phyloP scores from a whole-genome alignment of 129 eudicot genomes.

The Mikania micrantha region DNA sequence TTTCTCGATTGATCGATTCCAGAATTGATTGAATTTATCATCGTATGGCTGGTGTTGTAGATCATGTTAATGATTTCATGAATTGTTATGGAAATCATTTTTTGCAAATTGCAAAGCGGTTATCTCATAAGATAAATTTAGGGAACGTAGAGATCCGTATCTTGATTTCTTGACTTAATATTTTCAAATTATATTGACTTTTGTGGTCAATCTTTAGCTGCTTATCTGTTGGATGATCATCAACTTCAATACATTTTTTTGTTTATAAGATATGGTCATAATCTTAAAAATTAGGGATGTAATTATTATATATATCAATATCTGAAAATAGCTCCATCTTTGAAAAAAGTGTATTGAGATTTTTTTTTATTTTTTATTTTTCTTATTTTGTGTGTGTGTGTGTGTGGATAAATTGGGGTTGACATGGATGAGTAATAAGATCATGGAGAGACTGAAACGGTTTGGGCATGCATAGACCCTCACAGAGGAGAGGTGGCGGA shows the following conservation, averaged over 20 bases:
- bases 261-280: background rate
- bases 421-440: no score
- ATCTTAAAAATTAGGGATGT: background rate
- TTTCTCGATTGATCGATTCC: background rate
- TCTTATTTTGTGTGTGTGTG: no score
- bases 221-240: background rate
- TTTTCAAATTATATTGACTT: background rate
- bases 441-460: no score
- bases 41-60: background rate
- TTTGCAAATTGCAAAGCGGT: background rate
- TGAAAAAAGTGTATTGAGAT: background rate
- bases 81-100: background rate
- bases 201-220: conserved; percentile 17
- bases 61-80: background rate
- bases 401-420: no score
- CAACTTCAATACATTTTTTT: background rate
- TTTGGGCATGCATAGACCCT: no score
- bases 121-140: background rate
- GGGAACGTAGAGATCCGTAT: conserved; percentile 17
- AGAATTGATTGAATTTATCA: background rate
- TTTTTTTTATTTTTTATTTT: no score
- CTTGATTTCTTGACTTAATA: background rate
- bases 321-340: background rate
- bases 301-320: background rate
- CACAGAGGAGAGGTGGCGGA: no score